Evolutionary conservation across 2,329 filamentous ascomycete genomes (phyloP).

Genomic region (Magnaporthiopsis rhizophila): DNA sequence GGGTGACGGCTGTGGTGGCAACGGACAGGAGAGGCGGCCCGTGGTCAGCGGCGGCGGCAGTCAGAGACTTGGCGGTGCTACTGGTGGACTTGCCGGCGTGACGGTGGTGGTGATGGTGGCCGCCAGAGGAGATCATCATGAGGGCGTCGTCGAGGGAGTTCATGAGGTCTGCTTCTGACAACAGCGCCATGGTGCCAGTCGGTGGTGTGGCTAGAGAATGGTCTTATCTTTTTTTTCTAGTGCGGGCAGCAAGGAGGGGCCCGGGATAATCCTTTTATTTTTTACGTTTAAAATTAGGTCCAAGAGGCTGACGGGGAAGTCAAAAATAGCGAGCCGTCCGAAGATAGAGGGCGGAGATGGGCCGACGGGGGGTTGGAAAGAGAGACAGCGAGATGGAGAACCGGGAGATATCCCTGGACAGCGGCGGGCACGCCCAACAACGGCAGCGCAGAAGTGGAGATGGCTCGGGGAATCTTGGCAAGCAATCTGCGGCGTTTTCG

Average conservation of each 20-base stretch:
- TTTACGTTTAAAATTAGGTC: background rate
- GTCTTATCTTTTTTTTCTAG: background rate
- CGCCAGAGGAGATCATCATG: background rate
- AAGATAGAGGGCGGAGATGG: background rate
- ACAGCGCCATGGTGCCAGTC: background rate
- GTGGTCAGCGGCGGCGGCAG: background rate
- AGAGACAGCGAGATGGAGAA: background rate
- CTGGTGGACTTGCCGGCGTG: background rate
- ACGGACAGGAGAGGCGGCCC: background rate
- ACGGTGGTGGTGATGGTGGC: background rate
- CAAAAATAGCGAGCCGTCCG: background rate
- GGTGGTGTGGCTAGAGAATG: background rate
- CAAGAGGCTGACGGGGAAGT: background rate
- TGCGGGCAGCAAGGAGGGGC: background rate
- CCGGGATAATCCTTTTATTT: background rate
- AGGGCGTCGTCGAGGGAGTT: constrained; percentile 2
- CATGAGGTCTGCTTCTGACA: background rate
- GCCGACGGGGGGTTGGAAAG: too few species aligned
- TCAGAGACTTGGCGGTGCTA: background rate
- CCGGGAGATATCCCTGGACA: background rate
- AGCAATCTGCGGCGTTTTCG: background rate
- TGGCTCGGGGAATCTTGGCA: background rate
- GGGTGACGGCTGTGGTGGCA: background rate
- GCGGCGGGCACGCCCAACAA: background rate
- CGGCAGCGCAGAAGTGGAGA: background rate